Evolutionary conservation across 2,329 filamentous ascomycete species (phyloP).

Genomic region (Colletotrichum kahawae): DNA sequence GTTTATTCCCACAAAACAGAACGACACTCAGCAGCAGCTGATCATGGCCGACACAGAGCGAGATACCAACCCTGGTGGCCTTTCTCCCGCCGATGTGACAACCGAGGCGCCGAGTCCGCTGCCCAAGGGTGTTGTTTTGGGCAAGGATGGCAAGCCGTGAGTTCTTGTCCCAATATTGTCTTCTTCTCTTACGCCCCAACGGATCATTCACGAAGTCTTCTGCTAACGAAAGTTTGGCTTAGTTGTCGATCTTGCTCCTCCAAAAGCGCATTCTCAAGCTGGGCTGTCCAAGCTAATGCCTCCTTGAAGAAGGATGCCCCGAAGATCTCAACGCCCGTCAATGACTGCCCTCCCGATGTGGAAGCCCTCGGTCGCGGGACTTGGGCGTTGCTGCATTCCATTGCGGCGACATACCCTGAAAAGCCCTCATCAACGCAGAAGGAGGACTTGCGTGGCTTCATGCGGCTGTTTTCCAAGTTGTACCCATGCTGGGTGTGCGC

Average conservation of each 20-base stretch:
- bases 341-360: conserved; percentile 91
- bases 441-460: conserved; percentile 76
- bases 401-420: conserved; percentile 85
- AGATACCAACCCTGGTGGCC: not conserved
- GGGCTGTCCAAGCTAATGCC: conserved; percentile 58
- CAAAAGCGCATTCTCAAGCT: conserved; percentile 58
- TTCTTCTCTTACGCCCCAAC: not conserved
- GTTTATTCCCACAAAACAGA: conserved; percentile 65
- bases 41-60: conserved; percentile 3
- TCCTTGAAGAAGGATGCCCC: conserved; percentile 38
- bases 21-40: conserved; percentile 23
- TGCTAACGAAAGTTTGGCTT: not conserved
- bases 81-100: not conserved
- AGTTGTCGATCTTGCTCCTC: conserved; percentile 76
- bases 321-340: conserved; percentile 36
- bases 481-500: conserved; percentile 98
- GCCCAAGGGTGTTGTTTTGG: conserved; percentile 76
- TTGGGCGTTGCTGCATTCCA: conserved; percentile 93
- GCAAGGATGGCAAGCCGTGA: conserved; percentile 85
- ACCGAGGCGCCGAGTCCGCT: conserved; percentile 55
- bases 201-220: not conserved
- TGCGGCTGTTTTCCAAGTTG: conserved; percentile 80
- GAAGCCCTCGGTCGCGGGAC: conserved; percentile 84
- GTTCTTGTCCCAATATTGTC: conserved; percentile 34
- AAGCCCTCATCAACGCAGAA: conserved; percentile 73